These are phyloP conservation scores for Aspergillus sp. DNA, from an alignment of 2,329 filamentous ascomycete species.

Conservation along the genomic window DNA sequence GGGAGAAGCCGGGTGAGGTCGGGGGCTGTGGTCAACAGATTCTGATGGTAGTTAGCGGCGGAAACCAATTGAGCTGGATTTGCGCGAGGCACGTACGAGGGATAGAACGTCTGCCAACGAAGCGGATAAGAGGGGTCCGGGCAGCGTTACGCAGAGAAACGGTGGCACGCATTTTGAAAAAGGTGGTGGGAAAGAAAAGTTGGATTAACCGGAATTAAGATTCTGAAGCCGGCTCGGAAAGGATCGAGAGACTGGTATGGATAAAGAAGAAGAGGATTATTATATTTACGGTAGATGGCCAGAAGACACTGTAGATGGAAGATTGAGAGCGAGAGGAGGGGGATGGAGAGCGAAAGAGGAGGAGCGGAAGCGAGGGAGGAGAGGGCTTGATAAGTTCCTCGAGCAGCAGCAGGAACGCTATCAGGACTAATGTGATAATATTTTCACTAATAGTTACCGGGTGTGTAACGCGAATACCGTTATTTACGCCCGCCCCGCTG, in stretches of 20 bases:
- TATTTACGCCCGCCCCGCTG: neutral
- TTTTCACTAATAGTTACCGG: neutral
- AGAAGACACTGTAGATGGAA: slow-evolving; percentile 5
- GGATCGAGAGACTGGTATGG: neutral
- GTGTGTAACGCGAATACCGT: neutral
- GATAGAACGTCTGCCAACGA: slow-evolving; percentile 48
- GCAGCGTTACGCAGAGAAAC: slow-evolving; percentile 42
- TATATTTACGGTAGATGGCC: slow-evolving; percentile 6
- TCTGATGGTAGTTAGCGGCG: slow-evolving; percentile 27
- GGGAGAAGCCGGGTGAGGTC: slow-evolving; percentile 60
- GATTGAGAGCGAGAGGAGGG: slow-evolving; percentile 14
- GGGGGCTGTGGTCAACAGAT: slow-evolving; percentile 55
- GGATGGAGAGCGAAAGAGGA: slow-evolving; percentile 16
- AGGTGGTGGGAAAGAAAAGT: slow-evolving; percentile 5
- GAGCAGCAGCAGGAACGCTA: neutral
- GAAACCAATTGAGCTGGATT: neutral
- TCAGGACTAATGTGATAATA: neutral
- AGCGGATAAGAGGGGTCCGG: slow-evolving; percentile 51
- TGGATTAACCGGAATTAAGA: neutral
- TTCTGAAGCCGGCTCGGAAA: neutral
- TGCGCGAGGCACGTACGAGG: slow-evolving; percentile 38
- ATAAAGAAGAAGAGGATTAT: neutral
- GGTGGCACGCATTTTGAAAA: slow-evolving; percentile 43
- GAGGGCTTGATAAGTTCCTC: slow-evolving; percentile 3
- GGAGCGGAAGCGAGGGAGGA: slow-evolving; percentile 15